phyloP scores from a whole-genome alignment of 2,329 filamentous ascomycete genomes.

The Gyromitra esculenta region DNA sequence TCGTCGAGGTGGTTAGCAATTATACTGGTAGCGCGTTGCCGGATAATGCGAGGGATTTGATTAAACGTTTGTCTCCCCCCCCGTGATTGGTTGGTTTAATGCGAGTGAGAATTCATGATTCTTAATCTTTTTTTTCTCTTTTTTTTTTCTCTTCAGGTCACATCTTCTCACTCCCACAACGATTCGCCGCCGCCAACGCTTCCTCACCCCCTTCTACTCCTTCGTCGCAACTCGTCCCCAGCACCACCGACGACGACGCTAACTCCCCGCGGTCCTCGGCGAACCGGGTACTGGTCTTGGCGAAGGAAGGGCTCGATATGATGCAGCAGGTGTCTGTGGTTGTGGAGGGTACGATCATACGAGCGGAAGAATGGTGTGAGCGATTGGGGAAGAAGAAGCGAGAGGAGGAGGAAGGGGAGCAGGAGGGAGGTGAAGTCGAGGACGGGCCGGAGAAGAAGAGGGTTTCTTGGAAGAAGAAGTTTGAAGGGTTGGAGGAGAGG shows the following conservation, averaged over 20 bases:
- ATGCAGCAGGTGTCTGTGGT: constrained; percentile 89
- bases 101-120: neutral
- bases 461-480: constrained; percentile 29
- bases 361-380: constrained; percentile 91
- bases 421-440: constrained; percentile 84
- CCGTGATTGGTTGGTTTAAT: neutral
- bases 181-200: constrained; percentile 43
- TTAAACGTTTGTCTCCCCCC: constrained; percentile 71
- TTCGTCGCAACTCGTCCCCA: constrained; percentile 30
- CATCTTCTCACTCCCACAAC: constrained; percentile 50
- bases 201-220: constrained; percentile 3
- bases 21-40: constrained; percentile 92
- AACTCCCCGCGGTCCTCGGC: constrained; percentile 63
- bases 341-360: constrained; percentile 86
- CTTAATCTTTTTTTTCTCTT: too few species aligned
- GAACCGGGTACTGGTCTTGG: constrained; percentile 82
- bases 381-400: constrained; percentile 68
- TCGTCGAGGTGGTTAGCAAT: constrained; percentile 84
- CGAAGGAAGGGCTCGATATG: constrained; percentile 92
- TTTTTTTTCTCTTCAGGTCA: constrained; percentile 17
- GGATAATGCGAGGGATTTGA: constrained; percentile 83
- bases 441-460: constrained; percentile 66
- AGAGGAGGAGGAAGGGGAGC: constrained; percentile 24
- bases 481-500: constrained; percentile 29
- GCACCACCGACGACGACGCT: constrained; percentile 21